These are phyloP conservation scores for Heteromeles arbutifolia DNA, from an alignment of 306 rosid species.

Conservation along the genomic window DNA sequence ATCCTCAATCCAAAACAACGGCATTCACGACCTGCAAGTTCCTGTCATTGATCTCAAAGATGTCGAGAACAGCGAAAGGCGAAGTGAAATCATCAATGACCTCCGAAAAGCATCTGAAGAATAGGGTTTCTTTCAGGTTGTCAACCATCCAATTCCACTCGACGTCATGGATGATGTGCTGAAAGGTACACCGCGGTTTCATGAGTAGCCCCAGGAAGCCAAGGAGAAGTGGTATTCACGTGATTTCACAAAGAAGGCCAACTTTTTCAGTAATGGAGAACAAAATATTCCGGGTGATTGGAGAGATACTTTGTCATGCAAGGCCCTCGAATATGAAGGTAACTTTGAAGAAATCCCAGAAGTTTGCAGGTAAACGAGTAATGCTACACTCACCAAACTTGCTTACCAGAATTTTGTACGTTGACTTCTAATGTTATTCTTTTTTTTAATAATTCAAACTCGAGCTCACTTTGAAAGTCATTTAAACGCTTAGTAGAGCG, in stretches of 20 bases:
- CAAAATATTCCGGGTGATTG: conserved; percentile 15
- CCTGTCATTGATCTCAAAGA: conserved; percentile 50
- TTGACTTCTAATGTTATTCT: too few relatives aligned
- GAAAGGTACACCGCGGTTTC: conserved; percentile 27
- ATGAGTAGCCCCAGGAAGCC: conserved; percentile 43
- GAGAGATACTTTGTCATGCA: conserved; percentile 22
- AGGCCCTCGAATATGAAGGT: neutral
- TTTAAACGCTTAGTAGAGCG: neutral
- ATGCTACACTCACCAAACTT: neutral
- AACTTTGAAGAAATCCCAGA: conserved; percentile 10
- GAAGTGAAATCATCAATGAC: conserved; percentile 18
- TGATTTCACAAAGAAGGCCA: conserved; percentile 16
- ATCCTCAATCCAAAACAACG: neutral
- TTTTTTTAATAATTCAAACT: neutral
- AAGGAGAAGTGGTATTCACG: conserved; percentile 39
- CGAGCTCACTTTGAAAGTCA: neutral
- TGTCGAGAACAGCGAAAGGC: neutral
- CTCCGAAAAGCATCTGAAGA: conserved; percentile 38
- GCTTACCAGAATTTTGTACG: neutral
- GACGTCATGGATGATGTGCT: conserved; percentile 22
- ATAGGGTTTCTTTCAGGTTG: conserved; percentile 52
- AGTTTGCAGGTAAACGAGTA: conserved; percentile 1
- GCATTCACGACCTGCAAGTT: neutral
- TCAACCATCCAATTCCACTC: conserved; percentile 44
- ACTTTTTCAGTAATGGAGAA: conserved; percentile 39